Evolutionary conservation across 331 rosid genomes (phyloP), one percentile per base, ranked within the genome.

Genomic region (Quercus lobata): DNA sequence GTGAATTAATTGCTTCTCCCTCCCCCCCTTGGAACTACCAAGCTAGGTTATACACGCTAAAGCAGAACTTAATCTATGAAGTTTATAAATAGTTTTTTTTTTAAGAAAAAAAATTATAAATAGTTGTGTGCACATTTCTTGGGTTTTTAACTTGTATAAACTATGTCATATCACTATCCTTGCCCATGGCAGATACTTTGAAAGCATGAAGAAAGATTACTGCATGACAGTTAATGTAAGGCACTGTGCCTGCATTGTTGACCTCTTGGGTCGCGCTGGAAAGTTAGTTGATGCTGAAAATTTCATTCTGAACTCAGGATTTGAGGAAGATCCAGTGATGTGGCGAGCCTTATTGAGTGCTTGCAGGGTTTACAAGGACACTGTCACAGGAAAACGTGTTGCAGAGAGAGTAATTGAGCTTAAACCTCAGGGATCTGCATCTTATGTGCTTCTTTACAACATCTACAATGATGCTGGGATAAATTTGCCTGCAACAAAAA

Each of bases 311-410:
- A 56, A 70, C 54, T 88, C 87, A 18, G 84, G 84, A 75, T 86
- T 88, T 22, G 63, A 76, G 76, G 69, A 82, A 16, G 84, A 88
- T 74, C 90, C 92, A 1, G 89, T 86, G 77, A 34, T 88, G 81
- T 88, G 94, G 94, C 84, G 89, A 73, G 87, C 90, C 78, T 75
- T 90, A 72, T 71, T 86, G 34, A 85, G 91, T 79, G 94, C 94
- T 70, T 88, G 94, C 72, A 77, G 89, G 83, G 84, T 88, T 71
- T 76, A 90, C 63, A 86, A 77, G 75, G 87, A 90, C 72, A 77
- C 78, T 72, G 61, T 54, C 63, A 76, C 79, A 58, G 94, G 88
- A 55, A 78, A 86, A 56, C 74, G 17, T 63, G 79, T 81, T 54
- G 94, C 88, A 2, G 82, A 83, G 35, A 88, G 53, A 85, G 71